A percentile compares a stretch with the other conserved stretches of the same genome.
phyloP scores from a whole-genome alignment of 139 green algal species.

The Prasinococcaceae sp. region DNA sequence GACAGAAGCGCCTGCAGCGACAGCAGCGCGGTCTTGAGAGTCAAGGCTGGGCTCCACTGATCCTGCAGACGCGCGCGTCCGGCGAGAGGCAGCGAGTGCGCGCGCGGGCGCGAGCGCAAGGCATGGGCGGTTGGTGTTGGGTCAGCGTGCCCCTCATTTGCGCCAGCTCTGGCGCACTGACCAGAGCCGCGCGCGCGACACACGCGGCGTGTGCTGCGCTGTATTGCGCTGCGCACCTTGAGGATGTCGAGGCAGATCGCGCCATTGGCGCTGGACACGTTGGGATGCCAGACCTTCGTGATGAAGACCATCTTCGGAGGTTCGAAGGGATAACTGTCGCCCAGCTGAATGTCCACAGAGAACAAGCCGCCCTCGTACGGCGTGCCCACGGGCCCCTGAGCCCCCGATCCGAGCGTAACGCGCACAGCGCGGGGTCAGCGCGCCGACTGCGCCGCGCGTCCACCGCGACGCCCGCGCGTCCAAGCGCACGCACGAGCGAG shows the following conservation, averaged over 20 bases:
- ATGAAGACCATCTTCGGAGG: constrained; percentile 95
- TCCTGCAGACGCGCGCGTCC: constrained; percentile 1
- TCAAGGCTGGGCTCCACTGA: constrained; percentile 33
- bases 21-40: constrained; percentile 83
- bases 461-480: too few species aligned
- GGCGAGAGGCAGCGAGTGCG: not conserved
- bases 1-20: constrained; percentile 83
- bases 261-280: constrained; percentile 31
- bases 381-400: constrained; percentile 24
- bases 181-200: too few species aligned
- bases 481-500: too few species aligned
- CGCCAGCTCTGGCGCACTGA: too few species aligned
- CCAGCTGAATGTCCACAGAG: constrained; percentile 67
- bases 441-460: too few species aligned
- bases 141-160: constrained; percentile 15
- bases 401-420: too few species aligned
- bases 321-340: constrained; percentile 77
- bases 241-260: constrained; percentile 48
- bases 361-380: constrained; percentile 43
- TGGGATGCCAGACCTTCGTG: constrained; percentile 71
- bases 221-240: too few species aligned
- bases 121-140: not conserved
- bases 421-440: too few species aligned
- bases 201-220: too few species aligned
- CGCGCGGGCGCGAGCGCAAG: not conserved